phyloP scores from a whole-genome alignment of 2,329 filamentous ascomycete species.

The Hortaea werneckii region DNA sequence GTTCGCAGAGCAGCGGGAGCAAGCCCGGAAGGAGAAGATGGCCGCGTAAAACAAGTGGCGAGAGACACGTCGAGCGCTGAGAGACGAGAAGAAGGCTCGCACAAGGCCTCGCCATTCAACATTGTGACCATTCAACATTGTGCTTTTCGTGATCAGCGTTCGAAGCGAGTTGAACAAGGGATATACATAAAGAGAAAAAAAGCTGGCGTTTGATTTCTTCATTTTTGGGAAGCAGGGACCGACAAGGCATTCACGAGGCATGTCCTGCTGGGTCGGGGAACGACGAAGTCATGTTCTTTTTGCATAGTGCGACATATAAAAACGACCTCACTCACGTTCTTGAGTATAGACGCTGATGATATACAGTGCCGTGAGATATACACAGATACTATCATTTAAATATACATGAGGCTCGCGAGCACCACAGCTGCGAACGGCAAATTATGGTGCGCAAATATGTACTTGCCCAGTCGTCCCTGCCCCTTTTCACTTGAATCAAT shows the following conservation, averaged over 20 bases:
- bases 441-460: too few relatives aligned
- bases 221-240: not conserved
- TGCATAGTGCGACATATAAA: not conserved
- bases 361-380: not conserved
- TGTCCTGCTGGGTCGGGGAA: too few relatives aligned
- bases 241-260: not conserved
- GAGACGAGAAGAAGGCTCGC: not conserved
- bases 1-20: slow-evolving; percentile 79
- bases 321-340: too few relatives aligned
- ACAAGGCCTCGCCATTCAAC: not conserved
- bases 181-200: not conserved
- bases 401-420: too few relatives aligned
- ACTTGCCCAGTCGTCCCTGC: too few relatives aligned
- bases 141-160: not conserved
- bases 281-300: not conserved
- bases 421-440: too few relatives aligned
- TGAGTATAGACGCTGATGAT: not conserved
- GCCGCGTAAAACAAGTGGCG: not conserved
- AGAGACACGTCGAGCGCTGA: not conserved
- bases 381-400: not conserved
- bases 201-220: not conserved
- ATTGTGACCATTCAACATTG: not conserved
- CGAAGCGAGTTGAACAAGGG: not conserved
- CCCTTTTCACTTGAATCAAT: too few relatives aligned
- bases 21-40: slow-evolving; percentile 18